A percentile compares a stretch with the other conserved stretches of the same genome.
Evolutionary conservation across 306 rosid genomes (phyloP).

Genomic region (Citrullus mucosospermus): DNA sequence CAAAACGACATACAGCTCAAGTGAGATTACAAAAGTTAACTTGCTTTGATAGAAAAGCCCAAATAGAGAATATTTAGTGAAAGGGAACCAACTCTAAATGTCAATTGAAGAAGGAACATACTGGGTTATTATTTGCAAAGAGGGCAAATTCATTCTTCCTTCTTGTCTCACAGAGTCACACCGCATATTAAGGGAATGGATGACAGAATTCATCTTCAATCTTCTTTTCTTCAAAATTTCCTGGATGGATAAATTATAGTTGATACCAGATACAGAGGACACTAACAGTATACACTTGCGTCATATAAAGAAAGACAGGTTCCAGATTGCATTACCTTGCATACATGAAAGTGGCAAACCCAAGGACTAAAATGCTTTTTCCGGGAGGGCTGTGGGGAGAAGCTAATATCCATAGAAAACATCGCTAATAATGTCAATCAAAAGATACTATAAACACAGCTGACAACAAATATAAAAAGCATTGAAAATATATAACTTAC

Average conservation of each 20-base stretch:
- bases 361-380: conserved; percentile 52
- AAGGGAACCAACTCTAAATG: conserved; percentile 9
- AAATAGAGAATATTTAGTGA: background rate
- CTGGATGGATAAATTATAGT: conserved; percentile 14
- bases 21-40: conserved; percentile 2
- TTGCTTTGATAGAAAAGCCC: background rate
- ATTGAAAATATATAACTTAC: conserved; percentile 13
- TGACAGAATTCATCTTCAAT: conserved; percentile 41
- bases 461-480: background rate
- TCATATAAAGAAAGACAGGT: background rate
- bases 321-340: conserved; percentile 26
- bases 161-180: conserved; percentile 24
- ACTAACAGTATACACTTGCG: background rate
- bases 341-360: conserved; percentile 79
- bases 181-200: conserved; percentile 34
- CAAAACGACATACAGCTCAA: conserved; percentile 20
- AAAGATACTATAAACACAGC: background rate
- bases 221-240: conserved; percentile 43
- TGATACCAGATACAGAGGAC: background rate
- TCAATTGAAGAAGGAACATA: conserved; percentile 28
- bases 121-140: conserved; percentile 50
- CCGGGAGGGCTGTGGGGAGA: conserved; percentile 31
- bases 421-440: conserved; percentile 3
- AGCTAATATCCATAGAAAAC: conserved; percentile 20
- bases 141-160: conserved; percentile 26